Base-by-base conservation (phyloP, 2,329 filamentous ascomycete species). In the Hymenoscyphus scutula region DNA sequence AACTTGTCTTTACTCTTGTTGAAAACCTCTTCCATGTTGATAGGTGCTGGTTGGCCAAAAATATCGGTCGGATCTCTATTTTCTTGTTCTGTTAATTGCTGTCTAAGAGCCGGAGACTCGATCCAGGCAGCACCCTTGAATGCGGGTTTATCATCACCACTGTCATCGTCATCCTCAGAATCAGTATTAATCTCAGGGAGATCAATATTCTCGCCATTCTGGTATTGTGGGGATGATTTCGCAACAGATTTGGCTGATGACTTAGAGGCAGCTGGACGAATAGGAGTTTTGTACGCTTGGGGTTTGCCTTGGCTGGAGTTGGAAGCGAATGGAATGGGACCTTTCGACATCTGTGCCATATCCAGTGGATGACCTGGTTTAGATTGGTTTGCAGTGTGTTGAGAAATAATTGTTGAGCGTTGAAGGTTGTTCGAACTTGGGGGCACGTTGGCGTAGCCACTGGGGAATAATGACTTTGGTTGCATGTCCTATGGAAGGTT, bases 21-120 rank as follows among this genome's bases (percentile, higher is more conserved):
- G 77, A 99, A 99, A 34, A 97, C 92, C 74, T 98, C 93, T 72
- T 99, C 96, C 89, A 99, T 95, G 72, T 92, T 91, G 67, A 99
- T 81, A 13, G 92, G 91, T 11, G 85, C 88, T 27, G 96, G 92
- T 0, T 91, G 90, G 0, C 95, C 95, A 73, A 99, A 99, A 59
- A 99, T 90, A 41, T 84, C 80, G 71, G 91, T 86, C 0, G 92
- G 91, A 71, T 99, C 92, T 69, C 95, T 83, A 10, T 87, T 85
- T 75, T 99, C 93, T 74, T 99, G 96, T 57, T 86, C 82, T 63
- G 89, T 84, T 29, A 99, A 84, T 61, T 91, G 84, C 59, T 85
- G 81, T 19, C 89, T 86, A 54, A 99, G 84, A 66, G 91, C 89
- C 11, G 94, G 93, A 2, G 91, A 91, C 72, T 97, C 89, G 4